A percentile compares a stretch with the other conserved stretches of the same genome.
phyloP scores from a whole-genome alignment of 192 early-diverging fungal genomes.

The Linnemannia hyalina region DNA sequence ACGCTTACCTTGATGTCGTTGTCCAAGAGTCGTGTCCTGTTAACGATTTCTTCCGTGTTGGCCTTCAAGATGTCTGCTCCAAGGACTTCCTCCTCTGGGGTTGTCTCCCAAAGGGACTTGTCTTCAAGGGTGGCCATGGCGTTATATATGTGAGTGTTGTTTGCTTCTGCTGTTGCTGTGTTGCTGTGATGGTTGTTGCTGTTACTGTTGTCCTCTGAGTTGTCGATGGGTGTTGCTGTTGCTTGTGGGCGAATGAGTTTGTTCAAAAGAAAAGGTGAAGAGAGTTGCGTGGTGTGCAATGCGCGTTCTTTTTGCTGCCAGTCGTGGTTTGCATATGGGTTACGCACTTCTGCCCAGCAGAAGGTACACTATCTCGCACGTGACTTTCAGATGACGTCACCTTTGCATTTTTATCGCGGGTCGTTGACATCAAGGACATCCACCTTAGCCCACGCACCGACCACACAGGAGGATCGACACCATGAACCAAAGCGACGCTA shows the following conservation, averaged over 20 bases:
- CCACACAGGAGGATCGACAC: neutral
- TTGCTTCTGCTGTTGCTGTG: neutral
- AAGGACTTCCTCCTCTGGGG: conserved; percentile 77
- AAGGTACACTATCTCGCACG: neutral
- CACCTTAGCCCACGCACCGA: no score
- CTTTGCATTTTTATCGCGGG: no score
- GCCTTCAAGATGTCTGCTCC: conserved; percentile 92
- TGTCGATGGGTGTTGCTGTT: neutral
- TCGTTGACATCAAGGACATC: no score
- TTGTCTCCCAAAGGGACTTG: conserved; percentile 70
- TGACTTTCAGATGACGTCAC: neutral
- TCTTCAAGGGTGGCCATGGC: conserved; percentile 83
- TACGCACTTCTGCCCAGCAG: neutral
- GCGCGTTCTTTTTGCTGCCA: neutral
- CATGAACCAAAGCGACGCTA: conserved; percentile 6
- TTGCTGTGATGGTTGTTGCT: neutral
- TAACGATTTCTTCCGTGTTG: conserved; percentile 91
- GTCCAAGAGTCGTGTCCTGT: conserved; percentile 92
- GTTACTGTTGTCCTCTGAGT: neutral
- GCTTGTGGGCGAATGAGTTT: neutral
- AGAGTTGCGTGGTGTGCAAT: neutral
- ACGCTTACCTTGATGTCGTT: conserved; percentile 92
- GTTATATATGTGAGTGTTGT: neutral
- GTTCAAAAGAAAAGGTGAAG: neutral
- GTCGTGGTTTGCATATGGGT: conserved; percentile 1